A percentile compares a stretch with the other conserved stretches of the same genome.
Evolutionary conservation across 2,329 filamentous ascomycete species (phyloP).

Genomic region (Penicillium sp.): DNA sequence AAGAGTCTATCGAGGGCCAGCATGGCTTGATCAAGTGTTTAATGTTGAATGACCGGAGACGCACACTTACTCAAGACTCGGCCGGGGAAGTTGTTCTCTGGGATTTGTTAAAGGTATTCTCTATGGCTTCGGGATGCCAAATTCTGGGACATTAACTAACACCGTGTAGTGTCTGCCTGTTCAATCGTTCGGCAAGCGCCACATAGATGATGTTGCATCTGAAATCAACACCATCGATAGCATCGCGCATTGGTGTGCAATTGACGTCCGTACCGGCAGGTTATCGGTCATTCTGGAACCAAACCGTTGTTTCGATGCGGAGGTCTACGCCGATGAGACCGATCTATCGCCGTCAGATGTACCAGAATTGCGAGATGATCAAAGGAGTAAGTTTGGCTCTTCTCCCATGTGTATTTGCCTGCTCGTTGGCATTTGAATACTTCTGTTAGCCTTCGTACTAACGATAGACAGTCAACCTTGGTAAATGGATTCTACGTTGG

Average conservation of each 20-base stretch:
- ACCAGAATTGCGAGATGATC: conserved; percentile 86
- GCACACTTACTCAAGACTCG: conserved; percentile 89
- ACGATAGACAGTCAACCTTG: conserved; percentile 74
- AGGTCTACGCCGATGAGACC: conserved; percentile 93
- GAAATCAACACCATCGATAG: conserved; percentile 85
- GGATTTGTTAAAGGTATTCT: conserved; percentile 78
- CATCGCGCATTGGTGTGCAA: conserved; percentile 93
- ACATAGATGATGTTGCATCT: conserved; percentile 87
- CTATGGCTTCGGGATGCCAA: not conserved
- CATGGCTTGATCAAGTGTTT: conserved; percentile 93
- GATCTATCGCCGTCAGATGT: conserved; percentile 62
- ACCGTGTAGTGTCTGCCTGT: conserved; percentile 73
- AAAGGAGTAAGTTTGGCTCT: conserved; percentile 69
- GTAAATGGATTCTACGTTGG: conserved; percentile 93
- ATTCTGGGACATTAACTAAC: not conserved
- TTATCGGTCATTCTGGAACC: conserved; percentile 89
- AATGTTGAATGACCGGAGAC: conserved; percentile 84
- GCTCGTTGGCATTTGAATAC: not conserved
- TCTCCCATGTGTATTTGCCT: not conserved
- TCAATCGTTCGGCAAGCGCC: conserved; percentile 88
- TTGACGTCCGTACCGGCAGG: conserved; percentile 89
- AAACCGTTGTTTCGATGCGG: conserved; percentile 95
- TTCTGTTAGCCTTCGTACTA: not conserved
- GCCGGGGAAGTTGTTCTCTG: conserved; percentile 92
- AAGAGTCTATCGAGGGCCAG: conserved; percentile 89